Evolutionary conservation across 2,329 filamentous ascomycete genomes (phyloP), one percentile per base, ranked within the genome.

Genomic region (Didymella pomorum): DNA sequence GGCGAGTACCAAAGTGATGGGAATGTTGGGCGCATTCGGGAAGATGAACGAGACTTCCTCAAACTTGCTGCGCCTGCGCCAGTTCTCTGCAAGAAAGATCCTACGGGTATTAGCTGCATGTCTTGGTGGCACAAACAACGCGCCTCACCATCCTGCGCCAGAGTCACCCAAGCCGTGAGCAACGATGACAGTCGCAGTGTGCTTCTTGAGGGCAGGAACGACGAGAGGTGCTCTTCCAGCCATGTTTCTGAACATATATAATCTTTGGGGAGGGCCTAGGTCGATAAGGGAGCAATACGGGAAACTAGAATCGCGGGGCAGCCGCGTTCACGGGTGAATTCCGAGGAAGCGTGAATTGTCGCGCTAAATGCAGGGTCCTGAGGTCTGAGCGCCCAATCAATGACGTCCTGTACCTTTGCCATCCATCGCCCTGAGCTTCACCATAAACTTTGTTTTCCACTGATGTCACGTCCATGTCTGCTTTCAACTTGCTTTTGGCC

Each of bases 121-220:
- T 28, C 41, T 37, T 10, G 28, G 26, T 39, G 10, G 29, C 9
- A 26, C 25, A 26, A 31, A 21, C 25, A 31, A 23, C 21, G 39
- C 26, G 43, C 66, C 75, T 70, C 78, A 88, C 93, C 91, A 94
- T 67, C 91, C 91, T 66, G 86, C 82, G 42, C 90, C 91, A 28
- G 78, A 81, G 75, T 98, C 95, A 63, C 95, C 95, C 37, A 99
- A 83, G 14, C 95, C 95, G 77, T 99, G 95, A 51, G 91, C 85
- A 79, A 97, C 93, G 71, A 99, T 98, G 70, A 98, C 90, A 3
- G 94, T 97, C 23, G 93, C 93, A 35, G 95, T 97, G 79, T 98
- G 95, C 73, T 87, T 87, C 74, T 86, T 90, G 31, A 91, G 81
- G 39, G 93, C 91, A 26, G 92, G 91, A 60, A 96, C 88, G 20